phyloP scores from a whole-genome alignment of 345 rosid genomes.

The Rhodamnia argentea region DNA sequence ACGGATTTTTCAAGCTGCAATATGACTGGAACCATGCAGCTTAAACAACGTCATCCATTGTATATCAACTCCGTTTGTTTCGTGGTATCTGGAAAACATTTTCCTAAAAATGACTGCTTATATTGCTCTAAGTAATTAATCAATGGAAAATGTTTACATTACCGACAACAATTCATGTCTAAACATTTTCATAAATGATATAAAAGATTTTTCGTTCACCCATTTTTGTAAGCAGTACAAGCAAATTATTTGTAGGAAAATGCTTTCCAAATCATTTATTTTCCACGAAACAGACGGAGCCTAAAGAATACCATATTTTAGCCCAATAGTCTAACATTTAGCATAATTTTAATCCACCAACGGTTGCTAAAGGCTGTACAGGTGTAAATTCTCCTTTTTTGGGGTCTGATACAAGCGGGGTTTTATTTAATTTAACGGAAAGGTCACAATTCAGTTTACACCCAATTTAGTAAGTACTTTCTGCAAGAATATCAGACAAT shows the following conservation, averaged over 20 bases:
- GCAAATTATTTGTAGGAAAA: too few species aligned
- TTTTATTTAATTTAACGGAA: not conserved
- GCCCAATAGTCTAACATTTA: not conserved
- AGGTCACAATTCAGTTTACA: not conserved
- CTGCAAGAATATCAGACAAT: not conserved
- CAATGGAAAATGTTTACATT: too few species aligned
- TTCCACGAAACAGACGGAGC: fast-evolving
- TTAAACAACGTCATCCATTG: not conserved
- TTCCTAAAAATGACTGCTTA: too few species aligned
- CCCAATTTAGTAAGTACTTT: not conserved
- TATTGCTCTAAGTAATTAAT: too few species aligned
- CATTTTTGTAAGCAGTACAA: too few species aligned
- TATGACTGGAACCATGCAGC: not conserved
- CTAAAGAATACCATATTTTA: not conserved
- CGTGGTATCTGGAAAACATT: too few species aligned
- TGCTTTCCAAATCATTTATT: not conserved
- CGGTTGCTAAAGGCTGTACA: not conserved
- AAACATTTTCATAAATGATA: too few species aligned
- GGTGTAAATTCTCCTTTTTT: not conserved
- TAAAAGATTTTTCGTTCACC: too few species aligned
- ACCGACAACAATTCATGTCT: too few species aligned
- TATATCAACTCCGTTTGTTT: not conserved
- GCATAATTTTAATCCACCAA: not conserved
- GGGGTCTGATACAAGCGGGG: not conserved
- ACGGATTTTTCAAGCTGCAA: not conserved